Evolutionary conservation across 2,329 filamentous ascomycete genomes (phyloP).

Genomic region (Verticillium klebahnii): DNA sequence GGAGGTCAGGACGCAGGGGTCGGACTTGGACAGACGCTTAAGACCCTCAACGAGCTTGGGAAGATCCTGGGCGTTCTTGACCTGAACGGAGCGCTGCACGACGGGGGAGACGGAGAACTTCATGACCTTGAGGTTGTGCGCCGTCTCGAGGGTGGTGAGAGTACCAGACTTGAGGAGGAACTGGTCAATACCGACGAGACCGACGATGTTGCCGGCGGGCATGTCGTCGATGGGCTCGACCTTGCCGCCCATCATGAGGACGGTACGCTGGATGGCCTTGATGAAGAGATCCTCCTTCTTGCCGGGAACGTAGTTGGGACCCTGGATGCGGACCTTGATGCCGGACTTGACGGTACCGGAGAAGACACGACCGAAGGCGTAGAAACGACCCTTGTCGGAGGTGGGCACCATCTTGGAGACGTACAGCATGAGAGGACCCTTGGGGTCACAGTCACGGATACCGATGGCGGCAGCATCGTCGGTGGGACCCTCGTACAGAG

Average conservation of each 20-base stretch:
- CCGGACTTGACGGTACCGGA: conserved; percentile 95
- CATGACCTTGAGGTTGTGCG: conserved; percentile 99
- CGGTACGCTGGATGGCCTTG: conserved; percentile 99
- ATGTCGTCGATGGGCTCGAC: conserved; percentile 99
- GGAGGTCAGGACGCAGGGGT: conserved; percentile 91
- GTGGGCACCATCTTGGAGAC: conserved; percentile 99
- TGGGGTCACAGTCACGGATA: conserved; percentile 98
- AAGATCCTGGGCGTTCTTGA: conserved; percentile 99
- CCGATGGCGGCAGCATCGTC: conserved; percentile 91
- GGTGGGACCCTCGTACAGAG: conserved; percentile 93
- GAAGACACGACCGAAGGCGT: conserved; percentile 99
- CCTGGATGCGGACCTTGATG: conserved; percentile 99
- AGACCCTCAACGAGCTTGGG: conserved; percentile 99
- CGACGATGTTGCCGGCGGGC: conserved; percentile 98
- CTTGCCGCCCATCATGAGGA: conserved; percentile 99
- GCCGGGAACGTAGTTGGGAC: conserved; percentile 95
- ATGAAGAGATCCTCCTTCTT: conserved; percentile 99
- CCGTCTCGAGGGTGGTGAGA: conserved; percentile 92
- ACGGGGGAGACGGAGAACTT: conserved; percentile 99
- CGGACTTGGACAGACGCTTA: conserved; percentile 99
- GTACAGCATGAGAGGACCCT: conserved; percentile 99
- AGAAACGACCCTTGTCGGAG: conserved; percentile 99
- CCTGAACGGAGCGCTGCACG: conserved; percentile 96
- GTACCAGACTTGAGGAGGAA: conserved; percentile 99
- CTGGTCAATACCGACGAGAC: conserved; percentile 98